Evolutionary conservation across 192 early-diverging fungal species (phyloP), one percentile per base, ranked within the genome.

Genomic region (Coemansia aciculifera): DNA sequence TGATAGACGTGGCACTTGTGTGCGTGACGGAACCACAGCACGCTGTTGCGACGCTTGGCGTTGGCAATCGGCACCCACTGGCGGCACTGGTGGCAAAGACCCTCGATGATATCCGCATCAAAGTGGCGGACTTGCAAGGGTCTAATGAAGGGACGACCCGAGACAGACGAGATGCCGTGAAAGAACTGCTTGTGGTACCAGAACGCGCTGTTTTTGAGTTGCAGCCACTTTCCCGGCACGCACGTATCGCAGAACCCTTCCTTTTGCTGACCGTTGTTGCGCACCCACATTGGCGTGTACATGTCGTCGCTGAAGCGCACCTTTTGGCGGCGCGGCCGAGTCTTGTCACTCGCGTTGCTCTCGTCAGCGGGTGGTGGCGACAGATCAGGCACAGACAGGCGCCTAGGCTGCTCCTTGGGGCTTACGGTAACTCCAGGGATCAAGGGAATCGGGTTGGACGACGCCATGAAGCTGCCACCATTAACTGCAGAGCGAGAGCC

Each of bases 101-200:
- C 92, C 81, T 93, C 93, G 32, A 90, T 86, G 42, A 86, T 77
- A 46, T 91, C 89, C 29, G 86, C 84, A 40, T 90, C 84, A 60
- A 86, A 87, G 63, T 86, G 87, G 17, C 92, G 86, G 15, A 86
- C 87, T 62, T 92, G 84, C 39, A 93, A n/a, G 5, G 93, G 93
- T 17, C 87, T 79, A 7, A 87, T 73, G 65, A 94, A 93, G 13
- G 87, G 80, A 52, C 88, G 85, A 31, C 93, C 90, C 17, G 93
- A 92, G 5, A 92, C 90, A 0, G 90, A 91, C n/a, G 92, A 93
- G 37, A 93, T 91, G 40, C 93, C 93, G 73, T 94, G 91, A 42
- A 84, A 87, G 57, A 92, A 93, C 80, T 93, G 93, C 81, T 94
- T 94, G 71, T 93, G 91, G 67, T 93, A 94, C 93, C 93, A 94